Evolutionary conservation across 805 yeast species (phyloP).

Genomic region (Starmerella kuoi): DNA sequence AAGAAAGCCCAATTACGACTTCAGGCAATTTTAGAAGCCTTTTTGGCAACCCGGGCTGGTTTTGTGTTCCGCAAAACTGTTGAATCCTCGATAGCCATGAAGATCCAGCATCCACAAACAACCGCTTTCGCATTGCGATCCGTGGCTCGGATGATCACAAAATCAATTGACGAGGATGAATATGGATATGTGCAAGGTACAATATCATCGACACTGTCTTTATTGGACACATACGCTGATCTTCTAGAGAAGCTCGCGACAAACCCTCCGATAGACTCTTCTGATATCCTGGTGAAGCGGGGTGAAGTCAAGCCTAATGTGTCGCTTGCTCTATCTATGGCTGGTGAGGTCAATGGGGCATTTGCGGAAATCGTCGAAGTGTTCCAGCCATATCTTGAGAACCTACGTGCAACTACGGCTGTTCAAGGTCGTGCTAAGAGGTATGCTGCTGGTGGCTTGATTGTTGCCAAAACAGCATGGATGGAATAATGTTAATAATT

Average conservation of each 20-base stretch:
- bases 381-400: slow-evolving; percentile 26
- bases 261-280: slow-evolving; percentile 28
- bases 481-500: too few species aligned
- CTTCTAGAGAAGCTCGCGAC: slow-evolving; percentile 23
- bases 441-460: neutral
- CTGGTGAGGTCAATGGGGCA: slow-evolving; percentile 18
- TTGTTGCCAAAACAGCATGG: slow-evolving; percentile 4
- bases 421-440: slow-evolving; percentile 6
- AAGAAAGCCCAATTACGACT: neutral
- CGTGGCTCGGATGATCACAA: slow-evolving; percentile 26
- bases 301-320: slow-evolving; percentile 15
- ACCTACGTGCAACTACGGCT: slow-evolving; percentile 18
- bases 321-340: slow-evolving; percentile 14
- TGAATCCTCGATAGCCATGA: slow-evolving; percentile 21
- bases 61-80: slow-evolving; percentile 28
- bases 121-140: slow-evolving; percentile 26
- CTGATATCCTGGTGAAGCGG: slow-evolving; percentile 23
- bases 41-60: slow-evolving; percentile 25
- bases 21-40: neutral
- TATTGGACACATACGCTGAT: neutral
- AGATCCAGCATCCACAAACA: slow-evolving; percentile 25
- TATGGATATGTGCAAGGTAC: slow-evolving; percentile 34
- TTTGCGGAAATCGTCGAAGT: slow-evolving; percentile 23
- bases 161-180: slow-evolving; percentile 30
- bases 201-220: slow-evolving; percentile 27